Base-by-base conservation (phyloP, 2,329 filamentous ascomycete genomes). In the Sarocladiaceae sp. region DNA sequence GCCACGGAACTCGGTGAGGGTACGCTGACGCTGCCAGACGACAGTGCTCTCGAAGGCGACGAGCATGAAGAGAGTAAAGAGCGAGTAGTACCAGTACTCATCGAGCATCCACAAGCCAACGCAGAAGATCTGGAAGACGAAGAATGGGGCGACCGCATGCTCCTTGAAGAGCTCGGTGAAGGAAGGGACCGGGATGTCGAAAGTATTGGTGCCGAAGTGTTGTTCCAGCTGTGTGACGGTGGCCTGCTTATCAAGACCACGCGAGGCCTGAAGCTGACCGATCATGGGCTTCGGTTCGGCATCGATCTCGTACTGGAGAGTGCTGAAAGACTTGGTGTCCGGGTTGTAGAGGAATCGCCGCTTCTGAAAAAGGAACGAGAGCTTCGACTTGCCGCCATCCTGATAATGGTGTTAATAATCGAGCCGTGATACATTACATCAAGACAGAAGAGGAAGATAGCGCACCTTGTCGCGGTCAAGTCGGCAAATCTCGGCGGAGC, bases 31-130 rank as follows among this genome's bases (percentile, higher is more conserved):
- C 70, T 98, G 93, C 94, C 93, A 98, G 13, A 98, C 94, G 29
- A 98, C 94, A 2, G 93, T 98, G 64, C 90, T 96, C 71, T 98
- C 93, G 56, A 98, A 98, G 47, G 81, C 83, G 53, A 98, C 88
- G 45, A 98, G 80, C 94, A 98, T 98, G 70, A 97, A 90, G 18
- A 98, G 82, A 1, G 94, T 98, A 67, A 98, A 98, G 16, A 98
- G 79, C 49, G 93, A 97, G 70, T 98, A 98, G 73, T 98, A 98
- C 93, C 94, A 98, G 69, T 97, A 98, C 68, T 98, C 94, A 60
- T 98, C 93, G 60, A 98, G 72, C 82, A 97, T 88, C 93, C 93
- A 98, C 49, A 98, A 72, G 13, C 93, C 94, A 47, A 98, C 93
- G 57, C 94, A 98, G 72, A 98, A 98, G 49, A 98, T 76, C 73